phyloP scores from a whole-genome alignment of 75 land plant genomes.

The Azolla pinnata region DNA sequence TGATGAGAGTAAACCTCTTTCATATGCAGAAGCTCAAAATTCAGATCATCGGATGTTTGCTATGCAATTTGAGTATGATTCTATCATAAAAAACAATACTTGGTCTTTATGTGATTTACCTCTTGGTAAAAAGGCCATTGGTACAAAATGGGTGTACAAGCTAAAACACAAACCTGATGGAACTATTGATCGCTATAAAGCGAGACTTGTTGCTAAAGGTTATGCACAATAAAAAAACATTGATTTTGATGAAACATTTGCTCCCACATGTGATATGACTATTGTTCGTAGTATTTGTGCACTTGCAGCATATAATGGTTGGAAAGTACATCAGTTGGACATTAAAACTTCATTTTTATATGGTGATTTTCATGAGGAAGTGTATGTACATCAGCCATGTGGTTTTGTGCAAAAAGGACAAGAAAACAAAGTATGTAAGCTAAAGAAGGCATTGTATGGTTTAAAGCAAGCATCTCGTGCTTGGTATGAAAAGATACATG shows the following conservation, averaged over 20 bases:
- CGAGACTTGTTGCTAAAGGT: slow-evolving; percentile 18
- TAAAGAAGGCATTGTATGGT: slow-evolving; percentile 16
- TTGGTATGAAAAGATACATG: slow-evolving; percentile 15
- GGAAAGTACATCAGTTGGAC: slow-evolving; percentile 19
- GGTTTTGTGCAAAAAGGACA: slow-evolving; percentile 3
- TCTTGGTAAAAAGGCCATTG: slow-evolving; percentile 10
- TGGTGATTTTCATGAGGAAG: slow-evolving; percentile 15
- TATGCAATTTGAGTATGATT: slow-evolving; percentile 19
- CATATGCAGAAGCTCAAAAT: slow-evolving; percentile 4
- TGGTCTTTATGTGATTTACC: slow-evolving; percentile 12
- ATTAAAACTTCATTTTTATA: too few species aligned
- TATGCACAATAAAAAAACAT: slow-evolving; percentile 6
- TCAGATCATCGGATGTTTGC: slow-evolving; percentile 1
- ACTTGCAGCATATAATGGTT: too few species aligned
- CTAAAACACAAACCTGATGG: slow-evolving; percentile 11
- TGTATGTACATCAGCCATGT: slow-evolving; percentile 19
- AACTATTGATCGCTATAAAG: slow-evolving; percentile 12
- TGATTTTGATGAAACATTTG: slow-evolving; percentile 18
- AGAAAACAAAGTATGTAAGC: slow-evolving; percentile 8
- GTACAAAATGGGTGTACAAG: slow-evolving; percentile 11
- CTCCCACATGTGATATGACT: slow-evolving; percentile 8
- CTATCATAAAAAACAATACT: slow-evolving; percentile 12
- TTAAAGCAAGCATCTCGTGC: slow-evolving; percentile 15
- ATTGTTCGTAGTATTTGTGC: slow-evolving; percentile 8
- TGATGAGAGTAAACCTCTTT: background rate